phyloP scores from a whole-genome alignment of 495 filamentous ascomycete species.

The Xylaria intraflava region DNA sequence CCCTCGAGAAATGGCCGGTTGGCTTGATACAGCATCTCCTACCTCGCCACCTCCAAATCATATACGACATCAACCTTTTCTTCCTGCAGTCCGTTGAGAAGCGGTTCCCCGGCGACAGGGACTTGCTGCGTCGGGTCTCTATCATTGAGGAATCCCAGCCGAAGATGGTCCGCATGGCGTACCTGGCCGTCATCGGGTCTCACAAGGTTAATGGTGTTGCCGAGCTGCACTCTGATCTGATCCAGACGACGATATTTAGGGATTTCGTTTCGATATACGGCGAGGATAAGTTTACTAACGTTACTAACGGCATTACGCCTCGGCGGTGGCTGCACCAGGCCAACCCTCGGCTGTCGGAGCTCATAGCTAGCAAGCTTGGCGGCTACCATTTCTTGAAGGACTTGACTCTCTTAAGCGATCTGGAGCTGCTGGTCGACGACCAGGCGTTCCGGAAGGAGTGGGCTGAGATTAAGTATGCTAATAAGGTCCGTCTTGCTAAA shows the following conservation, averaged over 20 bases:
- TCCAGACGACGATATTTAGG: slow-evolving; percentile 98
- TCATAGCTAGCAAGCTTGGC: slow-evolving; percentile 85
- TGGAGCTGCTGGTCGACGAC: slow-evolving; percentile 76
- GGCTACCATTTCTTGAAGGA: slow-evolving; percentile 81
- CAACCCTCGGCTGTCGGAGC: slow-evolving; percentile 83
- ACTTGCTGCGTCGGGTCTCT: slow-evolving; percentile 76
- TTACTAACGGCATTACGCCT: slow-evolving; percentile 96
- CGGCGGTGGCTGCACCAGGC: slow-evolving; percentile 96
- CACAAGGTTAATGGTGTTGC: slow-evolving; percentile 99
- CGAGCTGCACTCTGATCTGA: slow-evolving; percentile 92
- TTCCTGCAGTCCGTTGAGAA: slow-evolving; percentile 89
- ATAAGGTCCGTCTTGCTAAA: slow-evolving; percentile 71
- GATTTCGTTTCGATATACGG: slow-evolving; percentile 94
- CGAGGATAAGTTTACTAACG: slow-evolving; percentile 94
- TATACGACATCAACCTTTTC: slow-evolving; percentile 94
- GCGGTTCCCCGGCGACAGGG: slow-evolving; percentile 80
- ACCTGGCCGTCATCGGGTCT: slow-evolving; percentile 88
- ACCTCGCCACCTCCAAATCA: slow-evolving; percentile 92
- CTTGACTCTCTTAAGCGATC: slow-evolving; percentile 71
- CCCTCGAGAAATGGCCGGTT: slow-evolving; percentile 97
- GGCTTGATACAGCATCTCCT: slow-evolving; percentile 86
- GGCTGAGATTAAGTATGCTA: slow-evolving; percentile 74
- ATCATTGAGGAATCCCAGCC: slow-evolving; percentile 96
- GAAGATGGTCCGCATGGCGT: slow-evolving; percentile 98
- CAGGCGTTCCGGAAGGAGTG: slow-evolving; percentile 86